Evolutionary conservation across 2,329 filamentous ascomycete genomes (phyloP), one percentile per base, ranked within the genome.

Genomic region (Cordyceps cateniannulata): DNA sequence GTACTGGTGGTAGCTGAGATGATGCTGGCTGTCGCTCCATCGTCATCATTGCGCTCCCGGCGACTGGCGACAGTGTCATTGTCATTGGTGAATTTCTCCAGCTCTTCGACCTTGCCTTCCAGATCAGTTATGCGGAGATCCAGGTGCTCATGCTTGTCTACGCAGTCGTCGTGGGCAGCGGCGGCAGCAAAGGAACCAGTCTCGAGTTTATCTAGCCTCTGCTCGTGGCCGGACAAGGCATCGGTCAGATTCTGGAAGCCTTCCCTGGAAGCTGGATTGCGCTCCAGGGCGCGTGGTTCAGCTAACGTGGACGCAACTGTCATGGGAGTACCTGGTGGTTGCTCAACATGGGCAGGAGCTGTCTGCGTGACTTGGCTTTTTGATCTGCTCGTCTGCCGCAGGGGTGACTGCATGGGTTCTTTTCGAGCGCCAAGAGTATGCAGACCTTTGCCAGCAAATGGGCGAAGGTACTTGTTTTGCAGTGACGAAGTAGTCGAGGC

Each of bases 71-170:
- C 65, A 51, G 76, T 81, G 61, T 72, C 73, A 57, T 71, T 76
- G 63, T 83, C 81, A 62, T 79, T 73, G 25, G 71, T 76, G 27
- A 82, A 73, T 67, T 79, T 84, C 68, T 86, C 83, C 1, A 85
- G 73, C 65, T 87, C 84, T 24, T 84, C 81, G 5, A 87, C 74
- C 40, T 83, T 79, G 29, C 80, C 81, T 70, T 92, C 89, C 7
- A 92, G 76, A 42, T 92, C 88, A 1, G 85, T 81, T 8, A 92
- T 77, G 24, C 88, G 83, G 9, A 85, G 79, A 65, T 92, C 89
- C 49, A 84, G 71, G 52, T 84, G 75, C 38, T 91, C 88, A 66
- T 89, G 81, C 59, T 82, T 85, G 22, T 90, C 87, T 20, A 85
- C 77, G 53, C 89, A 83, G 42, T 89, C 86, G 24, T 91, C 88